A percentile compares a stretch with the other conserved stretches of the same genome.
phyloP scores from a whole-genome alignment of 2,329 filamentous ascomycete species.

The Trichoderma polysporum region DNA sequence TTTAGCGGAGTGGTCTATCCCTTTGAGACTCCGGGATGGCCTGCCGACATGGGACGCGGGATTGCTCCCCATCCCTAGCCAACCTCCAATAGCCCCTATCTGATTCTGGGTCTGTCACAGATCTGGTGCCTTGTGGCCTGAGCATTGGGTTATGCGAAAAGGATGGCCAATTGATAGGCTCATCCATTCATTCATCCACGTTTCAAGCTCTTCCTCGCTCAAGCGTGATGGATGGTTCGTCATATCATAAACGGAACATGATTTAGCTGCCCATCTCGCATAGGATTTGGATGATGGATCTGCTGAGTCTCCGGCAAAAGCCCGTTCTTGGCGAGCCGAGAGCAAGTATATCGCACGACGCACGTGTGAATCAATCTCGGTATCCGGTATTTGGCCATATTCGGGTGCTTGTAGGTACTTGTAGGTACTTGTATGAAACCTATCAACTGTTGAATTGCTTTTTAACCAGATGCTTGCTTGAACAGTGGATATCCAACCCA shows the following conservation, averaged over 20 bases:
- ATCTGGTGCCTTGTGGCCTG: conserved; percentile 3
- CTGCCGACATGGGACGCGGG: background rate
- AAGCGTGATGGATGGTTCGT: background rate
- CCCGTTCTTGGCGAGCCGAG: background rate
- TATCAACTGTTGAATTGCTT: background rate
- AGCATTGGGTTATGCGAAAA: background rate
- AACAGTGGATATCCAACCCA: background rate
- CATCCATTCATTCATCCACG: background rate
- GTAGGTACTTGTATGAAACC: background rate
- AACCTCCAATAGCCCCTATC: conserved; percentile 1
- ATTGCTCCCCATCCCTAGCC: background rate
- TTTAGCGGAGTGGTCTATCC: background rate
- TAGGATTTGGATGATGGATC: background rate
- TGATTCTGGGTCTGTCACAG: background rate
- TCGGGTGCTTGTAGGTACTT: background rate
- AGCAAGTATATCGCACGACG: background rate
- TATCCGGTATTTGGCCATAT: background rate
- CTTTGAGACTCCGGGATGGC: background rate
- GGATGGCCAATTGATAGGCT: background rate
- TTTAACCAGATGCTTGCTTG: background rate
- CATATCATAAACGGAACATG: background rate
- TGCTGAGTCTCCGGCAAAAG: background rate
- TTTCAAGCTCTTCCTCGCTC: background rate
- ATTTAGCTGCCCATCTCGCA: background rate
- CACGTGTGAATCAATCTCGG: conserved; percentile 12